phyloP scores from a whole-genome alignment of 805 yeast genomes.

The Torulaspora indica region DNA sequence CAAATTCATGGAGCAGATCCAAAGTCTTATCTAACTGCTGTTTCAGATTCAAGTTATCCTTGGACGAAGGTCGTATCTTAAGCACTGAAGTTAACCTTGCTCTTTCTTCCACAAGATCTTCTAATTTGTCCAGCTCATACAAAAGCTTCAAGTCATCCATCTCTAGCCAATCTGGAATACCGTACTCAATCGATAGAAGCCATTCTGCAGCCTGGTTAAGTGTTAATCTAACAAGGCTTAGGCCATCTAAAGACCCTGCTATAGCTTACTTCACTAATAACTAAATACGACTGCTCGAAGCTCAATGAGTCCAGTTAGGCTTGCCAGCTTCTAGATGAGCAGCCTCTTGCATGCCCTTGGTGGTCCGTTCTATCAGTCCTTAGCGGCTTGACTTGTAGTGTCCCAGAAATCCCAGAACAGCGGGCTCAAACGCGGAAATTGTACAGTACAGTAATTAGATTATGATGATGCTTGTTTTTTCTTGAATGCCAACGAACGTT shows the following conservation, averaged over 20 bases:
- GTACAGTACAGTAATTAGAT: constrained; percentile 1
- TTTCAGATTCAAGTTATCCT: constrained; percentile 25
- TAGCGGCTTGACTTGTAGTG: no score
- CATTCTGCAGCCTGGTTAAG: background rate
- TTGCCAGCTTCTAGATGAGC: background rate
- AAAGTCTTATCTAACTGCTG: constrained; percentile 21
- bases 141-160: constrained; percentile 26
- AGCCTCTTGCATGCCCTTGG: background rate
- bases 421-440: background rate
- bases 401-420: no score
- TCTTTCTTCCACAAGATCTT: constrained; percentile 32
- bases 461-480: constrained; percentile 23
- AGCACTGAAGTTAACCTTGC: constrained; percentile 21
- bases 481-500: constrained; percentile 43
- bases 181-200: background rate
- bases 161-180: background rate
- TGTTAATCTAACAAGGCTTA: background rate
- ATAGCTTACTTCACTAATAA: background rate
- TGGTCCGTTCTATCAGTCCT: background rate
- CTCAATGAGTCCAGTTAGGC: background rate
- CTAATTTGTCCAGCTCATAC: constrained; percentile 29
- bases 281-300: constrained; percentile 1
- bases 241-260: background rate
- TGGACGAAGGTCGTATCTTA: constrained; percentile 24
- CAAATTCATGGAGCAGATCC: constrained; percentile 16